Conservation (phyloP, 805 yeast species). For the Candida arabinofermentans region DNA sequence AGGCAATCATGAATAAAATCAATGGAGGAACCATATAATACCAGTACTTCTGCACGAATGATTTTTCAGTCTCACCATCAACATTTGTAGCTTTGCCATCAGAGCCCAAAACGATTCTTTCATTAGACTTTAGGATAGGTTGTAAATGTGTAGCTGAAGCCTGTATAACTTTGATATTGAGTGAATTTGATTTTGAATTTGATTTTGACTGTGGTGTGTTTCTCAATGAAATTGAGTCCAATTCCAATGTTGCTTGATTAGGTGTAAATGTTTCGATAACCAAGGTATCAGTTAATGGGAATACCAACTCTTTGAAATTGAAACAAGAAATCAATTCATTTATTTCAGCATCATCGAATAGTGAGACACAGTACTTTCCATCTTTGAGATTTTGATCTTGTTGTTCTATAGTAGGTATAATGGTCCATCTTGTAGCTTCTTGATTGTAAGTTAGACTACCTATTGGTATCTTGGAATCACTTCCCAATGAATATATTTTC, state of each 20-base stretch:
- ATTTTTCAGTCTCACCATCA: conserved; percentile 23
- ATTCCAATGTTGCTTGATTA: background rate
- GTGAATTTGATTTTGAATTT: background rate
- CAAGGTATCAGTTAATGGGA: conserved; percentile 19
- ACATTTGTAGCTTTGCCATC: conserved; percentile 10
- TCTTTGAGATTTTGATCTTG: background rate
- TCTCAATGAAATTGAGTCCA: conserved; percentile 16
- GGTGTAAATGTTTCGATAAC: conserved; percentile 6
- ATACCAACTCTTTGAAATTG: conserved; percentile 17
- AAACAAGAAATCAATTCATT: conserved; percentile 15
- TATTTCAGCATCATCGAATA: conserved; percentile 2
- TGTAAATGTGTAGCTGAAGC: conserved; percentile 5
- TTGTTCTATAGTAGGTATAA: background rate
- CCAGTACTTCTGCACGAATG: conserved; percentile 62
- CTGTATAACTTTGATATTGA: conserved; percentile 6
- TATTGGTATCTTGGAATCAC: conserved; percentile 3
- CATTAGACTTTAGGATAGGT: conserved; percentile 9
- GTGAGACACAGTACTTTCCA: conserved; percentile 18
- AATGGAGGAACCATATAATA: conserved; percentile 53
- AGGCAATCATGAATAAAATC: conserved; percentile 32
- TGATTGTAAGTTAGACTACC: conserved; percentile 7
- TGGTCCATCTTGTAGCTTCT: conserved; percentile 5
- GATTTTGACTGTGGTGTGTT: background rate
- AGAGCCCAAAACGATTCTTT: conserved; percentile 6
- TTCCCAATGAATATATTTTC: conserved; percentile 1